Conservation (phyloP, 352 stramenopile species). For the Hyphochytrium catenoides region DNA sequence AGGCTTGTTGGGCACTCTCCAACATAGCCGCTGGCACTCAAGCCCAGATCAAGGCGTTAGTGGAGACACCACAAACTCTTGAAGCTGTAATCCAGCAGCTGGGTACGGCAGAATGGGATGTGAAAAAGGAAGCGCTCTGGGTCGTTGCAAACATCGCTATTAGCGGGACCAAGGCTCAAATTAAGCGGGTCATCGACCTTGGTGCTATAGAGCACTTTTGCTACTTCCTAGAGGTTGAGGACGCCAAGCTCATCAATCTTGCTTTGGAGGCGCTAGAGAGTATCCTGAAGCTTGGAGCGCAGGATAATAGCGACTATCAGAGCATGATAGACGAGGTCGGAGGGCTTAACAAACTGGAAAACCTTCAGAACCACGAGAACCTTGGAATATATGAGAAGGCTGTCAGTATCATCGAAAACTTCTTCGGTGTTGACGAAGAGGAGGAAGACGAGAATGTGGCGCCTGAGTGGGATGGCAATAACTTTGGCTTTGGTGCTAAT, state of each 20-base stretch:
- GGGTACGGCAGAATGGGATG: constrained; percentile 32
- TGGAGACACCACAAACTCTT: constrained; percentile 41
- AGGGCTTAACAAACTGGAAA: constrained; percentile 87
- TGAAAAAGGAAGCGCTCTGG: constrained; percentile 58
- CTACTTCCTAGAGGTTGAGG: constrained; percentile 9
- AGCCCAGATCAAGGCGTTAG: constrained; percentile 43
- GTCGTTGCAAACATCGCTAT: constrained; percentile 50
- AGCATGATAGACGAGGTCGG: constrained; percentile 88
- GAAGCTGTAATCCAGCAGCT: constrained; percentile 31
- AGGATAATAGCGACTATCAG: too few species aligned
- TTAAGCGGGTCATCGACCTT: constrained; percentile 88
- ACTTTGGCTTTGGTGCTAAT: too few species aligned
- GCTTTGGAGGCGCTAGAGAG: constrained; percentile 93
- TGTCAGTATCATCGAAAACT: constrained; percentile 84
- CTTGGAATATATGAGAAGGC: constrained; percentile 81
- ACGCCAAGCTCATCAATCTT: constrained; percentile 89
- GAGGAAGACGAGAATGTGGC: constrained; percentile 58
- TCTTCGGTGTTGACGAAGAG: constrained; percentile 92
- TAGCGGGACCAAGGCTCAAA: constrained; percentile 62
- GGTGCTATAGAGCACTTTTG: constrained; percentile 15
- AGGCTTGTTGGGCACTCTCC: constrained; percentile 51
- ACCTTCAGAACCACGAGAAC: constrained; percentile 89
- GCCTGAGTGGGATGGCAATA: constrained; percentile 18
- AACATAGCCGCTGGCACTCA: constrained; percentile 45
- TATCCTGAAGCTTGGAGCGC: constrained; percentile 71